phyloP scores from a whole-genome alignment of 768 basidiomycete genomes.

The Tephrocybe sp. region DNA sequence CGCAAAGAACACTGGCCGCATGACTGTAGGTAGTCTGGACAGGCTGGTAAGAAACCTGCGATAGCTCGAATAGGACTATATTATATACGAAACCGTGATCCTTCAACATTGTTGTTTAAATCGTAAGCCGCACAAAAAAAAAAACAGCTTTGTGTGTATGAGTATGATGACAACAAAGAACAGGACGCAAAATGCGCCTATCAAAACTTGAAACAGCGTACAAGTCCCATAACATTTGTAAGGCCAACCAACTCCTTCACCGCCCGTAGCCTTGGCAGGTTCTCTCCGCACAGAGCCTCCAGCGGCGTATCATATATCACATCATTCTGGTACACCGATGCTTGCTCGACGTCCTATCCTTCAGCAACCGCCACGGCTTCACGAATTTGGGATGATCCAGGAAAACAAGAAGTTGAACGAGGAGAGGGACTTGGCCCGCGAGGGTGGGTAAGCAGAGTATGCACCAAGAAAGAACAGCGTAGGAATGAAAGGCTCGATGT shows the following conservation, averaged over 20 bases:
- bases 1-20: not conserved
- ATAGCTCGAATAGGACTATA: too few relatives aligned
- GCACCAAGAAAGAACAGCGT: slow-evolving; percentile 35
- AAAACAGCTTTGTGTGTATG: too few relatives aligned
- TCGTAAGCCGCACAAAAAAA: too few relatives aligned
- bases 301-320: slow-evolving; percentile 52
- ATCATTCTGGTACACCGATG: slow-evolving; percentile 61
- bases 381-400: slow-evolving; percentile 41
- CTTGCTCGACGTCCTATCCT: slow-evolving; percentile 34
- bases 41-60: too few relatives aligned
- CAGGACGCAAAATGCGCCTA: too few relatives aligned
- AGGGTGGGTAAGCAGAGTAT: slow-evolving; percentile 47
- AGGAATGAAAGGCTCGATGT: slow-evolving; percentile 51
- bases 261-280: slow-evolving; percentile 37
- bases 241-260: slow-evolving; percentile 54
- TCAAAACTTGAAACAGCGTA: slow-evolving; percentile 62
- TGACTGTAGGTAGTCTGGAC: slow-evolving; percentile 21
- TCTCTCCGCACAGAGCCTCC: slow-evolving; percentile 47
- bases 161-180: too few relatives aligned
- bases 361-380: slow-evolving; percentile 34
- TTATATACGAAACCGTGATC: too few relatives aligned
- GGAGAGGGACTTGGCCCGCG: slow-evolving; percentile 33
- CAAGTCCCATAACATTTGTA: slow-evolving; percentile 57
- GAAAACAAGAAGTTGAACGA: slow-evolving; percentile 48
- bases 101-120: too few relatives aligned